Conservation (phyloP, 306 rosid species). For the Citrullus colocynthis region DNA sequence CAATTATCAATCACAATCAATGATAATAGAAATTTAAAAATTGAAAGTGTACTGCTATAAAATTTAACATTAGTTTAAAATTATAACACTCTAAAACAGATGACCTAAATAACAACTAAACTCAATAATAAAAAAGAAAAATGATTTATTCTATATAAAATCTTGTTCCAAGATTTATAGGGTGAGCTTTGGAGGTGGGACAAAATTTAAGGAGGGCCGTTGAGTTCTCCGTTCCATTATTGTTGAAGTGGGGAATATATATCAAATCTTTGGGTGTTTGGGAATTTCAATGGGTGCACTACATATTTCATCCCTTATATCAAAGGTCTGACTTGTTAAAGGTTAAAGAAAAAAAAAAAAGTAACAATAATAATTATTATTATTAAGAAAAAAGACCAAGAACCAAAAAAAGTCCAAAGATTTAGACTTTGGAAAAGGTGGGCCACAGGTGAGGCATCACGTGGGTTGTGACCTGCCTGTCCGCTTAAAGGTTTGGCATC, state of each 20-base stretch:
- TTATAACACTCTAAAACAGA: too few species aligned
- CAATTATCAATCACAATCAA: too few species aligned
- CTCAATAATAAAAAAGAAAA: too few species aligned
- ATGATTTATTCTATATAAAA: too few species aligned
- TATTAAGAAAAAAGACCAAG: not conserved
- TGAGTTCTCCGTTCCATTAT: not conserved
- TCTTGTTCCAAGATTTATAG: too few species aligned
- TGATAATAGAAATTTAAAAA: too few species aligned
- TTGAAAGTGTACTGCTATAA: too few species aligned
- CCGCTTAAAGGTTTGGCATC: slow-evolving; percentile 34
- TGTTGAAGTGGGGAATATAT: not conserved
- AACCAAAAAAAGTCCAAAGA: not conserved
- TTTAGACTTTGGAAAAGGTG: not conserved
- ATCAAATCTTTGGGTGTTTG: not conserved
- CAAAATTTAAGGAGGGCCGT: not conserved
- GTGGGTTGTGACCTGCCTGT: slow-evolving; percentile 66
- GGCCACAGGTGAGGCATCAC: slow-evolving; percentile 60
- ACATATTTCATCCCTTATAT: not conserved
- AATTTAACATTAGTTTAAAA: too few species aligned
- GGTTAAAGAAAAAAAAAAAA: not conserved
- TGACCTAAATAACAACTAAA: too few species aligned
- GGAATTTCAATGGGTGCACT: not conserved
- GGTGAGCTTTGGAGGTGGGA: not conserved
- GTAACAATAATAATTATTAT: not conserved
- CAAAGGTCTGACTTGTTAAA: not conserved